Percentiles rank a stretch among this genome's conserved stretches.
Conservation (phyloP, 495 filamentous ascomycete species). For the Cercophora newfieldiana region DNA sequence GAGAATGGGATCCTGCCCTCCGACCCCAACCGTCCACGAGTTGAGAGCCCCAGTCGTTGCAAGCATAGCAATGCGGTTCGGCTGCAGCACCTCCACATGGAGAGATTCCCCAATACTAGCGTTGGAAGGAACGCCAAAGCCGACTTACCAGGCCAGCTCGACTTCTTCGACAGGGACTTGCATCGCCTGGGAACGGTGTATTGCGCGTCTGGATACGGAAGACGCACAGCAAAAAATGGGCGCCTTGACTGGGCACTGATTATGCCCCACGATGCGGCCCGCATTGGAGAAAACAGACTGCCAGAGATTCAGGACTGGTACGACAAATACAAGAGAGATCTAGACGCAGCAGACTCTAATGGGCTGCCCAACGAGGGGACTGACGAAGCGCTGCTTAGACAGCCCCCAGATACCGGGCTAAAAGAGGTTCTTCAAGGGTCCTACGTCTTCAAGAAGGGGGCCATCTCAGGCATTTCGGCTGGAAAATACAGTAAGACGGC, state of each 20-base stretch:
- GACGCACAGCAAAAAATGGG: neutral
- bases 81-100: neutral
- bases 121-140: slow-evolving; percentile 1
- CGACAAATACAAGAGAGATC: neutral
- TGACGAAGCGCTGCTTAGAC: neutral
- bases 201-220: neutral
- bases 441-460: neutral
- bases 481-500: neutral
- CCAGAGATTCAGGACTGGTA: neutral
- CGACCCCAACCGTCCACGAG: too few species aligned
- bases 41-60: slow-evolving; percentile 2
- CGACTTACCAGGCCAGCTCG: neutral
- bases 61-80: neutral
- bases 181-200: slow-evolving; percentile 6
- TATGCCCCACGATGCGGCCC: neutral
- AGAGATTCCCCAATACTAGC: neutral
- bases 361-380: neutral
- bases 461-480: neutral
- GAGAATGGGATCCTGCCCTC: neutral
- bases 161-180: slow-evolving; percentile 1
- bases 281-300: slow-evolving; percentile 1
- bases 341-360: too few species aligned
- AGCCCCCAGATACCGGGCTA: neutral
- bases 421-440: neutral
- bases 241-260: slow-evolving; percentile 5